Evolutionary conservation across 306 rosid genomes (phyloP).

Genomic region (Spatholobus suberectus): DNA sequence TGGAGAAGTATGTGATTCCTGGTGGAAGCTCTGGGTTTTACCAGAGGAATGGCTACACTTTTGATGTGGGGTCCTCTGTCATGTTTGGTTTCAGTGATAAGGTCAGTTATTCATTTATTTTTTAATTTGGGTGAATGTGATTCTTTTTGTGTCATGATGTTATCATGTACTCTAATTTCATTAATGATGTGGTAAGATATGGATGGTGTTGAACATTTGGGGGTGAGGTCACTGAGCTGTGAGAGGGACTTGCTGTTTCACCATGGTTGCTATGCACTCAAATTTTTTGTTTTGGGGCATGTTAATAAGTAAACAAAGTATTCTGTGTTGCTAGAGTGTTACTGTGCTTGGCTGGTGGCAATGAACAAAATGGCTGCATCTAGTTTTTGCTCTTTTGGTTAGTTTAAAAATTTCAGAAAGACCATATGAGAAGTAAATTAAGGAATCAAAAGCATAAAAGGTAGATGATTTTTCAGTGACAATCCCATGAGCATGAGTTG

Average conservation of each 20-base stretch:
- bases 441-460: constrained; percentile 12
- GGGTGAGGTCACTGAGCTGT: background rate
- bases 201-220: background rate
- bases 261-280: constrained; percentile 8
- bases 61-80: constrained; percentile 97
- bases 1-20: constrained; percentile 96
- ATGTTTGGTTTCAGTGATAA: constrained; percentile 98
- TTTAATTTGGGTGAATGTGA: background rate
- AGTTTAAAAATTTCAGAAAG: background rate
- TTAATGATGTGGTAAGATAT: background rate
- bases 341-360: background rate
- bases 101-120: constrained; percentile 51
- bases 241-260: constrained; percentile 25
- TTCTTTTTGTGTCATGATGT: background rate
- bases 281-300: background rate
- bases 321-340: background rate
- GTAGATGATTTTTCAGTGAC: constrained; percentile 19
- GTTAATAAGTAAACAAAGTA: background rate
- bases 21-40: constrained; percentile 98
- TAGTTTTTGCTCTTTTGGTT: background rate
- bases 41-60: constrained; percentile 86
- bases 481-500: constrained; percentile 12
- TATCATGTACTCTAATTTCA: constrained; percentile 15
- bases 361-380: constrained; percentile 9
- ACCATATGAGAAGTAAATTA: background rate